Conservation (phyloP, 2,329 filamentous ascomycete genomes). For the Diaporthe vaccinii region DNA sequence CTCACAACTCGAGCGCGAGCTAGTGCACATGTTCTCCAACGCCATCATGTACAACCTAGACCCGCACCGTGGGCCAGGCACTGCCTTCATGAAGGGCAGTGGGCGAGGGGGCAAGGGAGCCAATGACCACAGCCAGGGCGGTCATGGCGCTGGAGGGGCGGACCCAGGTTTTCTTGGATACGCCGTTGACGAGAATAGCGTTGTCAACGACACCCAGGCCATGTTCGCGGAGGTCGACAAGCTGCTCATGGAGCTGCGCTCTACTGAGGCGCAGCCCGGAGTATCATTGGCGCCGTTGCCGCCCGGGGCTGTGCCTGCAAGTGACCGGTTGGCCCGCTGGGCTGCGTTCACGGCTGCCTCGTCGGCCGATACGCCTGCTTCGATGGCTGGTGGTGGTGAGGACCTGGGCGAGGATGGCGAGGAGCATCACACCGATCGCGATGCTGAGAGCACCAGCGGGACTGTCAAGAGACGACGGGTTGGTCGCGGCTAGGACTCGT, state of each 20-base stretch:
- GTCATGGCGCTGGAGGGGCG: conserved; percentile 49
- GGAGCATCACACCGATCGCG: conserved; percentile 36
- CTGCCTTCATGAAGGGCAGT: conserved; percentile 66
- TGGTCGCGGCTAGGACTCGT: conserved; percentile 41
- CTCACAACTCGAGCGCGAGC: conserved; percentile 89
- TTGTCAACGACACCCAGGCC: conserved; percentile 87
- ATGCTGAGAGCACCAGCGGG: conserved; percentile 40
- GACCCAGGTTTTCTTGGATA: conserved; percentile 68
- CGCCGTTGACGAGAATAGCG: conserved; percentile 83
- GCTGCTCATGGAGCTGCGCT: conserved; percentile 80
- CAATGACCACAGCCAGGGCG: conserved; percentile 50
- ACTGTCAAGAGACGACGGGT: conserved; percentile 46
- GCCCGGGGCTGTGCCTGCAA: conserved; percentile 42
- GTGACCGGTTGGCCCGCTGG: conserved; percentile 39
- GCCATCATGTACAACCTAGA: conserved; percentile 99
- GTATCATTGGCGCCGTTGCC: conserved; percentile 52
- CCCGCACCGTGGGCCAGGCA: conserved; percentile 77
- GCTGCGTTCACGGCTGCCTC: conserved; percentile 32
- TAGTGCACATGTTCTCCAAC: conserved; percentile 97
- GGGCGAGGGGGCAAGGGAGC: conserved; percentile 51
- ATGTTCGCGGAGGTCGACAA: conserved; percentile 93
- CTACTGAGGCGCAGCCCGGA: conserved; percentile 73
- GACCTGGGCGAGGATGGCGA: conserved; percentile 36
- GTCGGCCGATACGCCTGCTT: conserved; percentile 38
- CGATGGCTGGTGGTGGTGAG: conserved; percentile 31